A percentile compares a stretch with the other conserved stretches of the same genome.
Evolutionary conservation across 1,139 yeast species (phyloP).

Genomic region (Candida sp.): DNA sequence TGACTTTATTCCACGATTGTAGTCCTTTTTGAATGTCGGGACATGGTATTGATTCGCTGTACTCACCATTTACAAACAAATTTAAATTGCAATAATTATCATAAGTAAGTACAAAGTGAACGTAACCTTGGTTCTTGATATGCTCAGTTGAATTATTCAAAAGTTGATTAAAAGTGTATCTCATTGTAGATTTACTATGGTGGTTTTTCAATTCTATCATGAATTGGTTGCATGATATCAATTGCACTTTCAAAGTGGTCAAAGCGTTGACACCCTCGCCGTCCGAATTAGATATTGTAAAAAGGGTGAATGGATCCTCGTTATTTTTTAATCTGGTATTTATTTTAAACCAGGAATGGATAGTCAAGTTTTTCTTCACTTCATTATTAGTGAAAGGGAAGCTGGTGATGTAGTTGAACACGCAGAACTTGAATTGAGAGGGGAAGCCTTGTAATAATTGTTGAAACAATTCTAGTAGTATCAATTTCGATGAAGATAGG

Average conservation of each 20-base stretch:
- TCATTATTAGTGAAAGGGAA: constrained; percentile 20
- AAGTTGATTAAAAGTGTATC: constrained; percentile 34
- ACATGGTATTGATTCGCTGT: constrained; percentile 44
- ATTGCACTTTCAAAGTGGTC: constrained; percentile 23
- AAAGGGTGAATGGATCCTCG: constrained; percentile 20
- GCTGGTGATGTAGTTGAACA: constrained; percentile 22
- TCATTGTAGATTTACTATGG: constrained; percentile 23
- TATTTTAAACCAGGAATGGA: constrained; percentile 38
- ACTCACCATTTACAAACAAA: constrained; percentile 40
- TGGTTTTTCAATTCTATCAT: constrained; percentile 26
- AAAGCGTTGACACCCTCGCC: constrained; percentile 9
- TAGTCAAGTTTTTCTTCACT: constrained; percentile 19
- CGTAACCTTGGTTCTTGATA: constrained; percentile 21
- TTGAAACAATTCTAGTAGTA: constrained; percentile 22
- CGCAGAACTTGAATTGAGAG: constrained; percentile 26
- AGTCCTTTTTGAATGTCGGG: constrained; percentile 28
- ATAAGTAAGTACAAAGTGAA: constrained; percentile 35
- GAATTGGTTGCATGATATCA: constrained; percentile 30
- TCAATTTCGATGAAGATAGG: constrained; percentile 11
- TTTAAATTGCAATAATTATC: constrained; percentile 35
- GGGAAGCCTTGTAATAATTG: constrained; percentile 20
- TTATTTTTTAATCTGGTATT: constrained; percentile 11
- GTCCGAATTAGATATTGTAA: constrained; percentile 28
- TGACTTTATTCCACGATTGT: constrained; percentile 36
- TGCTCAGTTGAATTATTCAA: constrained; percentile 8